These are phyloP conservation scores for Heritiera fomes DNA, from an alignment of 345 rosid species.

Conservation along the genomic window DNA sequence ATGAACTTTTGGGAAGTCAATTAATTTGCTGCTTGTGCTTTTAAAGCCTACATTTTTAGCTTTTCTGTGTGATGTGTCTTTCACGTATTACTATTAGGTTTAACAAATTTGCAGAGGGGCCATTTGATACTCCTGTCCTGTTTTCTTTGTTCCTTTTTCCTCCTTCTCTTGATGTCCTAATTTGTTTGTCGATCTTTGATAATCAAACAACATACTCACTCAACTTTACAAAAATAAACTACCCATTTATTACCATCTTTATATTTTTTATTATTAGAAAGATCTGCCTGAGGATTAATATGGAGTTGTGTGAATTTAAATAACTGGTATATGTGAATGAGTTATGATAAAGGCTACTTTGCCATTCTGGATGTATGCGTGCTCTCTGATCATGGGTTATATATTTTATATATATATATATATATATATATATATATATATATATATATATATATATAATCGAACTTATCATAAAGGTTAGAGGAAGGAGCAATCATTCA, in stretches of 20 bases:
- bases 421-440: neutral
- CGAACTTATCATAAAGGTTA: neutral
- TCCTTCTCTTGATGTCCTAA: neutral
- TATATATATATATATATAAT: neutral
- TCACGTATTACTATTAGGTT: neutral
- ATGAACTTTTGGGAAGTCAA: slow-evolving; percentile 22
- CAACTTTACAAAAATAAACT: neutral
- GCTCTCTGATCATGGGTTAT: neutral
- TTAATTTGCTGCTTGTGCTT: slow-evolving; percentile 6
- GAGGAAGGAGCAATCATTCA: neutral
- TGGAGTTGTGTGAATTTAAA: neutral
- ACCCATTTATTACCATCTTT: neutral
- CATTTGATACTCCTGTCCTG: neutral
- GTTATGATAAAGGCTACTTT: neutral
- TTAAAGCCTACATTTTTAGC: neutral
- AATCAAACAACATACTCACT: neutral
- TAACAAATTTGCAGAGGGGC: neutral
- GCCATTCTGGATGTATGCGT: neutral
- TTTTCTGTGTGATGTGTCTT: neutral
- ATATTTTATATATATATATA: too few species aligned
- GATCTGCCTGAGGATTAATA: neutral
- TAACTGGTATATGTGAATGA: neutral
- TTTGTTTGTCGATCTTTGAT: neutral
- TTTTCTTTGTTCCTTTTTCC: neutral
- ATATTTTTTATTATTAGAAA: neutral